phyloP scores from a whole-genome alignment of 352 stramenopile genomes.

The Hyaloperonospora brassicae region DNA sequence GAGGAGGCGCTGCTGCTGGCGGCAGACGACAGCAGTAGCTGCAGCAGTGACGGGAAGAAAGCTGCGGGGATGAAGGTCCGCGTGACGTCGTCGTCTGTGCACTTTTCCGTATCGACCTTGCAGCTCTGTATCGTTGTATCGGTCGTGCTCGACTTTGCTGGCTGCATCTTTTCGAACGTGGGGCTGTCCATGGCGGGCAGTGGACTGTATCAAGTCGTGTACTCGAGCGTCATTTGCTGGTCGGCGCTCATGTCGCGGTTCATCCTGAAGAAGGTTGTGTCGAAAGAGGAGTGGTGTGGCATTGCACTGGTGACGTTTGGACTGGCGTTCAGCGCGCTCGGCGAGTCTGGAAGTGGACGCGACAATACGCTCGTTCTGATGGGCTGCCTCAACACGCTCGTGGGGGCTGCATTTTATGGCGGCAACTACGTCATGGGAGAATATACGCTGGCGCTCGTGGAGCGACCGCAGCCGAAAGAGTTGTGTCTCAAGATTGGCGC shows the following conservation, averaged over 20 bases:
- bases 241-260: constrained; percentile 72
- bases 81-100: constrained; percentile 25
- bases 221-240: constrained; percentile 85
- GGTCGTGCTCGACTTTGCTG: constrained; percentile 72
- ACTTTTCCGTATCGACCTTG: constrained; percentile 40
- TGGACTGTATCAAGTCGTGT: constrained; percentile 76
- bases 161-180: constrained; percentile 81
- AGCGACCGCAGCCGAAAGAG: constrained; percentile 62
- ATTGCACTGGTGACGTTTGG: constrained; percentile 81
- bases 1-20: constrained; percentile 3
- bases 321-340: constrained; percentile 70
- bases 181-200: constrained; percentile 75
- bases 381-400: constrained; percentile 76
- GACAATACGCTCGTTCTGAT: constrained; percentile 72
- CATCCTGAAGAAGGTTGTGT: constrained; percentile 68
- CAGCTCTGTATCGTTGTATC: constrained; percentile 62
- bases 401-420: constrained; percentile 76
- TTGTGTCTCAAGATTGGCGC: constrained; percentile 76
- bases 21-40: constrained; percentile 7
- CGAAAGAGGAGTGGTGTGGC: constrained; percentile 65
- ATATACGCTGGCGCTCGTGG: constrained; percentile 72
- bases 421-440: constrained; percentile 82
- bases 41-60: constrained; percentile 20
- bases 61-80: constrained; percentile 6
- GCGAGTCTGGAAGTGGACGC: constrained; percentile 50